These are phyloP conservation scores for Mytilinidion resinicola DNA, from an alignment of 495 filamentous ascomycete species.

Conservation along the genomic window DNA sequence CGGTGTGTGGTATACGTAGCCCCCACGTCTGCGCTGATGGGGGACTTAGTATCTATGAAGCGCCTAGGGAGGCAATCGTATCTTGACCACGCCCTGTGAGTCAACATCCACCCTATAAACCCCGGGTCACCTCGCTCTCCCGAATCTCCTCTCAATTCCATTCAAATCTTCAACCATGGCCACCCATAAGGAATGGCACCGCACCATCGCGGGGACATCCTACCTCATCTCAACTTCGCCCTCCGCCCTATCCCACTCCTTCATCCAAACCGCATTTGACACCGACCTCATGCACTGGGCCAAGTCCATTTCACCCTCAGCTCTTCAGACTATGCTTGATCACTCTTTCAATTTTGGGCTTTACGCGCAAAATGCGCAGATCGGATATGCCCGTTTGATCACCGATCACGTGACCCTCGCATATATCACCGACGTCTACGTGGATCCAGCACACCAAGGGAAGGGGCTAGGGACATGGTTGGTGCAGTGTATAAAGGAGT, in stretches of 20 bases:
- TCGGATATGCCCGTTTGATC: slow-evolving; percentile 58
- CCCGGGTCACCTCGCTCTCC: too few relatives aligned
- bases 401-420: slow-evolving; percentile 60
- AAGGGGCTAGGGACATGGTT: slow-evolving; percentile 60
- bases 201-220: slow-evolving; percentile 1
- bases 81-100: not conserved
- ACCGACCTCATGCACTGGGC: slow-evolving; percentile 33
- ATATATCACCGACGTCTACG: slow-evolving; percentile 66
- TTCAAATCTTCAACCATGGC: not conserved
- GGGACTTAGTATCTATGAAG: too few relatives aligned
- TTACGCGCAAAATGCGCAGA: slow-evolving; percentile 30
- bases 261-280: slow-evolving; percentile 32
- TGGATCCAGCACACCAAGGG: slow-evolving; percentile 49
- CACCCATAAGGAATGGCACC: slow-evolving; percentile 14
- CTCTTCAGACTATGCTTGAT: slow-evolving; percentile 25
- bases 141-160: not conserved
- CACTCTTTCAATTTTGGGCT: slow-evolving; percentile 33
- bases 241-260: slow-evolving; percentile 19
- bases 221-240: slow-evolving; percentile 28
- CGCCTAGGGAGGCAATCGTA: too few relatives aligned
- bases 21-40: too few relatives aligned
- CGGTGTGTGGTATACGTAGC: too few relatives aligned
- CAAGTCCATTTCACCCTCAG: slow-evolving; percentile 8
- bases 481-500: slow-evolving; percentile 51
- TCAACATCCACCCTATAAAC: not conserved